Base-by-base conservation (phyloP, 169 alveolate species). In the Plasmodium relictum region DNA sequence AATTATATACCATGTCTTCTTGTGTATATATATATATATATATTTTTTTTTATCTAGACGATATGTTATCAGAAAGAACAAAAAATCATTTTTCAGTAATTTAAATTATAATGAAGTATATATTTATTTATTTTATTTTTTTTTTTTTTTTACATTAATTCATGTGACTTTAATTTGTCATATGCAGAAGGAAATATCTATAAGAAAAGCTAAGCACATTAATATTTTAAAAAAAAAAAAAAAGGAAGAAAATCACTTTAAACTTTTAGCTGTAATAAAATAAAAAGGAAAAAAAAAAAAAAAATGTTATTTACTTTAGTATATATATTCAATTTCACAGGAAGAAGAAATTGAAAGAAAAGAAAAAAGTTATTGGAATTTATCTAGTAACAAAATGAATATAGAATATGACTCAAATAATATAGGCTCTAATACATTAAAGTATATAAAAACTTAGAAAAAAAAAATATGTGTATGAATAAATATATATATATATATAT, bases 311-410 rank as follows among this genome's bases (percentile, higher is more conserved):
- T 20, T 12, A 18, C 65, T 14, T 74, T n/a, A 39, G 4, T 39
- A 44, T 68, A 42, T 68, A 14, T 14, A 5, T 70, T 16, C 20
- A 70, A 70, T 68, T 45, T 14, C 4, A 31, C n/a, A 80, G 90
- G 80, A 80, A 20, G 90, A 80, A 68, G 90, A 80, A 65, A 80
- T 80, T 39, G 61, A 66, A 16, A 41, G 90, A 70, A 80, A 80
- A 31, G 90, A 80, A 16, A 80, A 80, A 44, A 73, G 59, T 58
- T 80, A 80, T 31, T 80, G 90, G 90, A 68, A 80, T 45, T 45
- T 80, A 12, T 69, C 90, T 9, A 39, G 44, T 12, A 80, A 80
- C 56, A 80, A 73, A 39, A 80, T 80, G 26, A 69, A 39, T 16
- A 66, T 80, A 56, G 42, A 50, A 24, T 37, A 42, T 20, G 62